These are phyloP conservation scores for Camelina laxa DNA, from an alignment of 345 rosid species.

Conservation along the genomic window DNA sequence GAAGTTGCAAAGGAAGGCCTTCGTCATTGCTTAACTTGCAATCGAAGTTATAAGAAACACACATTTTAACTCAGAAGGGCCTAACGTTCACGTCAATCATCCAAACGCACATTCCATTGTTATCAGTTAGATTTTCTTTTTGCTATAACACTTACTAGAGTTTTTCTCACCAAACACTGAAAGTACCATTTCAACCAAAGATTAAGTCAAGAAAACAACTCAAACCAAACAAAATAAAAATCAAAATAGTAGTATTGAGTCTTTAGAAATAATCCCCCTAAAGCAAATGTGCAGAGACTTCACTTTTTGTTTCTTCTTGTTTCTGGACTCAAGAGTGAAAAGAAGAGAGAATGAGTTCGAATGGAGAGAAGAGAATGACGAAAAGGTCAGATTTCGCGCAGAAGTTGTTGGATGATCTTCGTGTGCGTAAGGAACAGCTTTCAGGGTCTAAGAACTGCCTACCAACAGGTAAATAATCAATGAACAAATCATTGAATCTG, in stretches of 20 bases:
- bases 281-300: conserved; percentile 29
- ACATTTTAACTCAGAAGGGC: conserved; percentile 41
- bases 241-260: neutral
- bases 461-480: conserved; percentile 50
- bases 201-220: conserved; percentile 40
- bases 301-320: conserved; percentile 11
- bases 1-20: conserved; percentile 49
- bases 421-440: conserved; percentile 75
- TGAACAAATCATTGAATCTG: conserved; percentile 3
- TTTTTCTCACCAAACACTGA: conserved; percentile 77
- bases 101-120: conserved; percentile 38
- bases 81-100: conserved; percentile 73
- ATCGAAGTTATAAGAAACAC: conserved; percentile 56
- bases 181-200: conserved; percentile 67
- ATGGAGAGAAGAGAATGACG: conserved; percentile 55
- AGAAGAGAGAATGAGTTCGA: conserved; percentile 34
- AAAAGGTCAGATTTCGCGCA: conserved; percentile 88
- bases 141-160: conserved; percentile 28
- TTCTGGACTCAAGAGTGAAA: neutral
- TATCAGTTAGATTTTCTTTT: conserved; percentile 42
- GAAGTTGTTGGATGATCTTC: conserved; percentile 92
- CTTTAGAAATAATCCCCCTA: conserved; percentile 30
- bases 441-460: conserved; percentile 53
- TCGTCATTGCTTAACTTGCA: conserved; percentile 73
- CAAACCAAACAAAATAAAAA: conserved; percentile 23